phyloP scores from a whole-genome alignment of 2,329 filamentous ascomycete species.

The Colletotrichum orchidophilum region DNA sequence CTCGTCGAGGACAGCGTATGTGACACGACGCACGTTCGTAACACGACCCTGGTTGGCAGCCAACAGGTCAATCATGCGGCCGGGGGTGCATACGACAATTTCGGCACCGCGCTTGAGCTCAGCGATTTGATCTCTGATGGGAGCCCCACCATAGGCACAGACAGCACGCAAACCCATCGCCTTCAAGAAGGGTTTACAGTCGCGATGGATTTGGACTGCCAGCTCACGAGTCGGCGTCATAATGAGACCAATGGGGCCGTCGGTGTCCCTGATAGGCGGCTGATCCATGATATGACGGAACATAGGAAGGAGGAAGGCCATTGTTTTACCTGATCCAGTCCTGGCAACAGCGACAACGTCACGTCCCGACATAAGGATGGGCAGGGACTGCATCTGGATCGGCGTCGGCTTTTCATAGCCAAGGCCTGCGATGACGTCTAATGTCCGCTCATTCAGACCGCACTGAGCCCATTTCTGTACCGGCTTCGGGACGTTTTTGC shows the following conservation, averaged over 20 bases:
- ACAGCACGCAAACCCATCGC: conserved; percentile 85
- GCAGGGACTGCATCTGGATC: conserved; percentile 95
- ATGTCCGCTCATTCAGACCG: conserved; percentile 84
- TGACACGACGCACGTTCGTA: conserved; percentile 87
- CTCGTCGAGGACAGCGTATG: conserved; percentile 95
- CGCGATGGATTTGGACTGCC: conserved; percentile 90
- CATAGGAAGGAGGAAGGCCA: conserved; percentile 96
- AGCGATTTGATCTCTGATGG: conserved; percentile 97
- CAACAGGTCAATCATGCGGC: conserved; percentile 93
- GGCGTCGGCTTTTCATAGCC: conserved; percentile 90
- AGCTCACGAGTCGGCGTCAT: conserved; percentile 96
- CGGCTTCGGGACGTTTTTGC: conserved; percentile 88
- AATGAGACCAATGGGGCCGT: conserved; percentile 88
- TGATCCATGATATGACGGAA: conserved; percentile 98
- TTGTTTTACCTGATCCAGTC: conserved; percentile 96
- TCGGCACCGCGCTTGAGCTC: conserved; percentile 95
- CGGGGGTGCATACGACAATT: conserved; percentile 94
- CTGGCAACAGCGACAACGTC: conserved; percentile 98
- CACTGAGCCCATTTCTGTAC: conserved; percentile 98
- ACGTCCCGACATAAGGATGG: conserved; percentile 93
- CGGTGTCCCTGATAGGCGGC: conserved; percentile 78
- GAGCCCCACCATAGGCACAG: conserved; percentile 93
- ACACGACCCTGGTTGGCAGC: conserved; percentile 94
- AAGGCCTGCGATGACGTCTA: conserved; percentile 84
- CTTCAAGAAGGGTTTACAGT: conserved; percentile 94